Evolutionary conservation across 805 yeast genomes (phyloP).

Genomic region (Clavispora vitiphila): DNA sequence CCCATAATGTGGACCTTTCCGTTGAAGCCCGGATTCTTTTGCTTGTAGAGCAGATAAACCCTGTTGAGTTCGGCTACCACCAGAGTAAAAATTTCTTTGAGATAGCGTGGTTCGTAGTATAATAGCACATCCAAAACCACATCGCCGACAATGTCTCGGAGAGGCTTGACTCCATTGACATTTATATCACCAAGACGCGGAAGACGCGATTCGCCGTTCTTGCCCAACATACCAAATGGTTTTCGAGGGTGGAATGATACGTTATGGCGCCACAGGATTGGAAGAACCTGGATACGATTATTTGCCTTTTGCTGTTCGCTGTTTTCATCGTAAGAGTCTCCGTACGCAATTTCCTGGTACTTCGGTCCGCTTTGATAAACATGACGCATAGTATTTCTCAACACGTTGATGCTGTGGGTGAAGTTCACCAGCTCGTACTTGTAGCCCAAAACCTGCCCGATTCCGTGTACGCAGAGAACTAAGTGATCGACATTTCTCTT

Average conservation of each 20-base stretch:
- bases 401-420: constrained; percentile 71
- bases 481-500: constrained; percentile 50
- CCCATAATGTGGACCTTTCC: constrained; percentile 83
- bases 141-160: constrained; percentile 79
- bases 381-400: constrained; percentile 54
- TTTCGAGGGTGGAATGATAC: constrained; percentile 55
- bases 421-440: constrained; percentile 79
- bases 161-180: constrained; percentile 68
- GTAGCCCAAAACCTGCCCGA: constrained; percentile 83
- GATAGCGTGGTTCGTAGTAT: constrained; percentile 65
- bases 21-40: constrained; percentile 65
- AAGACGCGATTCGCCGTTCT: constrained; percentile 36
- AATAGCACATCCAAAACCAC: constrained; percentile 80
- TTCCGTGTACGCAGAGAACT: constrained; percentile 89
- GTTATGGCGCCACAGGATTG: constrained; percentile 87
- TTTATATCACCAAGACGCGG: constrained; percentile 71
- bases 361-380: constrained; percentile 37
- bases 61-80: constrained; percentile 63
- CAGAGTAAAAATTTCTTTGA: constrained; percentile 53
- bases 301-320: constrained; percentile 23
- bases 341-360: constrained; percentile 32
- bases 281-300: constrained; percentile 75
- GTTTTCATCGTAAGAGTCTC: constrained; percentile 14
- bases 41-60: constrained; percentile 52
- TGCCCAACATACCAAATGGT: constrained; percentile 22